Base-by-base conservation (phyloP, 495 filamentous ascomycete species). In the Penicillium waksmanii region DNA sequence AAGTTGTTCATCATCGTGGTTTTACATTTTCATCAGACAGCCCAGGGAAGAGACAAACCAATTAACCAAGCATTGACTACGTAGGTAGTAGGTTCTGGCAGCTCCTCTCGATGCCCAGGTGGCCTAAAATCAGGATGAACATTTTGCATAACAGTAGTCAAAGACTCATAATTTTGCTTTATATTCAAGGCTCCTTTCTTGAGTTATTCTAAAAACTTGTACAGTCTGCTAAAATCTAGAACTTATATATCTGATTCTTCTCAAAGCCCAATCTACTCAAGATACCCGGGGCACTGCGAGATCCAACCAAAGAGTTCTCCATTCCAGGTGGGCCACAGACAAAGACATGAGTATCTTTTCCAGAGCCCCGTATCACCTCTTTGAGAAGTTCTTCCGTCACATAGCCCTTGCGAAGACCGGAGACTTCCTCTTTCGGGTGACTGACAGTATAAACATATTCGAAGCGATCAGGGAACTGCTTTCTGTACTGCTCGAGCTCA, bases 311-410 rank as follows among this genome's bases (percentile, higher is more conserved):
- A 4, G 83, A 73, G 42, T 72, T 71, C 68, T 88, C 83, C 85
- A 89, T 87, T 2, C 78, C 78, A 33, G 84, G 84, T 19, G 85
- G 85, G 2, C 87, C 87, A 61, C 86, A 89, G 5, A 61, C 53
- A 62, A 90, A 86, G 8, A 90, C 80, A 66, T 87, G 87, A 3
- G 73, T 73, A 56, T 80, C 77, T 61, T 66, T 60, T 23, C 21
- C 21, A 11, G 50, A 35, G 13, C 51, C 51, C 19, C 25, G 8
- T 2, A 25, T 11, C 5, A 40, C 35, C n/a, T 54, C 31, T 13
- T 76, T 66, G 7, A 90, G 63, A 19, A 89, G 60, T 55, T 85
- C 75, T 62, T 78, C 80, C 1, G 77, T 81, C 2, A 91, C 76
- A 63, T 81, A 81, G 0, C 87, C 87, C 66, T 82, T 85, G 5